Conservation (phyloP, 495 filamentous ascomycete species). For the Xylaria grammica region DNA sequence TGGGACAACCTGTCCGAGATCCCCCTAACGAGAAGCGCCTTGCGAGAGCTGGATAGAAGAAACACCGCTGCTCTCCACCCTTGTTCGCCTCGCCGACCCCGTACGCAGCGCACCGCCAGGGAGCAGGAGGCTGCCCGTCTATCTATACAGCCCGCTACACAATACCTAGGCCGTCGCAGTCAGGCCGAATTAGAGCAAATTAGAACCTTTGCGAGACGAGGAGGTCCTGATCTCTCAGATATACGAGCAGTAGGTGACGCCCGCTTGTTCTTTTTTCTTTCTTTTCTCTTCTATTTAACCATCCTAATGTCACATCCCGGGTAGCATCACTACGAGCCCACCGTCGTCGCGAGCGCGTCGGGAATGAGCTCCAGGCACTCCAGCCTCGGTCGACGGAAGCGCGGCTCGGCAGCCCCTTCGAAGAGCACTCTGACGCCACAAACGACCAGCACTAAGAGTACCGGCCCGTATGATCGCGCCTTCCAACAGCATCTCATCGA, state of each 20-base stretch:
- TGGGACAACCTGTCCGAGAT: conserved; percentile 44
- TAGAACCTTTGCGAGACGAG: conserved; percentile 8
- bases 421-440: conserved; percentile 17
- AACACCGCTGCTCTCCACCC: conserved; percentile 21
- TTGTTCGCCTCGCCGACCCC: conserved; percentile 15
- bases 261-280: no score
- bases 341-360: neutral
- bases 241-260: conserved; percentile 3
- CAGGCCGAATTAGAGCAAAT: neutral
- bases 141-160: no score
- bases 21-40: conserved; percentile 36
- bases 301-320: neutral
- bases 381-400: conserved; percentile 24
- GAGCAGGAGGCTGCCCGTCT: no score
- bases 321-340: conserved; percentile 1
- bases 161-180: neutral
- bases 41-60: conserved; percentile 43
- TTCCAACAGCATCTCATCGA: conserved; percentile 29
- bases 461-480: conserved; percentile 27
- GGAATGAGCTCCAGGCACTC: conserved; percentile 23
- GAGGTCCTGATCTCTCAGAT: conserved; percentile 16
- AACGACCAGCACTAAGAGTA: conserved; percentile 21
- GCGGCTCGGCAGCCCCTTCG: conserved; percentile 21
- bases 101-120: no score
- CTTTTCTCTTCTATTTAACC: no score